phyloP scores from a whole-genome alignment of 2,329 filamentous ascomycete species.

The Colletotrichum filicis region DNA sequence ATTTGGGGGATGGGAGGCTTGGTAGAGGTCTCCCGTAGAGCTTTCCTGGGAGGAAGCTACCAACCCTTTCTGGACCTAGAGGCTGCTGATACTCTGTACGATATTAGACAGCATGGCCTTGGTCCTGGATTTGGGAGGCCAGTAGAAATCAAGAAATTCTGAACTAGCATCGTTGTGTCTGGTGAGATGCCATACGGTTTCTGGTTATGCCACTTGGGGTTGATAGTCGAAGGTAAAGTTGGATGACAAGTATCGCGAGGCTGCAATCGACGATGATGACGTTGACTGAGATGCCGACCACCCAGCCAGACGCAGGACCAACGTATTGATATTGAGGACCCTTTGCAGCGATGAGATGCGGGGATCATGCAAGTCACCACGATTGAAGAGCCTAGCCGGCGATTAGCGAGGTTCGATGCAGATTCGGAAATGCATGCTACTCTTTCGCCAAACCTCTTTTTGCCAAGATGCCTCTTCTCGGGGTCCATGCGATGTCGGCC shows the following conservation, averaged over 20 bases:
- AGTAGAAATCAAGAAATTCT: slow-evolving; percentile 5
- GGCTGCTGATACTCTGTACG: slow-evolving; percentile 13
- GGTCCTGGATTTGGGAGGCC: slow-evolving; percentile 1
- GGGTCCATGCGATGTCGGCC: background rate
- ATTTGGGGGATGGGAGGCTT: background rate
- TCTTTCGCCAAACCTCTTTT: background rate
- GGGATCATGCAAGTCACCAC: background rate
- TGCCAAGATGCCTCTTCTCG: background rate
- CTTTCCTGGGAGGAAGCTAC: background rate
- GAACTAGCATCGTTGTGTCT: background rate
- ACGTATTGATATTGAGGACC: background rate
- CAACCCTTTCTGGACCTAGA: background rate
- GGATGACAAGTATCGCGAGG: no score
- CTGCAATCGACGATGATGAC: no score
- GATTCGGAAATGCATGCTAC: background rate
- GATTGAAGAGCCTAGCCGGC: background rate
- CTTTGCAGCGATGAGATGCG: background rate
- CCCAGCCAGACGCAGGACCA: background rate
- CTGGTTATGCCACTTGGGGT: no score
- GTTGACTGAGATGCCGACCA: background rate
- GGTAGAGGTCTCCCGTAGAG: background rate
- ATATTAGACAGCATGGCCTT: slow-evolving; percentile 18
- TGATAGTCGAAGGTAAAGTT: no score
- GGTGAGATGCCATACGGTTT: no score
- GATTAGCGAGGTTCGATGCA: background rate